A percentile compares a stretch with the other conserved stretches of the same genome.
These are phyloP conservation scores for Gamsiella multidivaricata DNA, from an alignment of 192 early-diverging fungal genomes.

Conservation along the genomic window DNA sequence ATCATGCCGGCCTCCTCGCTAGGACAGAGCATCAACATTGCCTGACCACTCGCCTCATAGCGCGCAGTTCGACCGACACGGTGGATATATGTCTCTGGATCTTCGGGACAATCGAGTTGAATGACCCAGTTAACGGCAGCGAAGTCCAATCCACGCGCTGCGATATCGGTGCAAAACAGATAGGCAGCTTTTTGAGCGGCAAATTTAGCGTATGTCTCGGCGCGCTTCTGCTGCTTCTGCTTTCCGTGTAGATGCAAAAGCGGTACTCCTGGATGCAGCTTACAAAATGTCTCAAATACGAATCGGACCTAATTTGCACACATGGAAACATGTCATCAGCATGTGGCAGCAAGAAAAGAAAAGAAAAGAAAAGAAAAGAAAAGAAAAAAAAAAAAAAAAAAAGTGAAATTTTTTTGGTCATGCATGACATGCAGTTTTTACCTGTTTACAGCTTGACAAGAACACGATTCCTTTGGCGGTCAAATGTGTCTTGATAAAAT, in stretches of 20 bases:
- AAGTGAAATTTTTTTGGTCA: too few relatives aligned
- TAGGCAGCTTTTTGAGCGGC: conserved; percentile 78
- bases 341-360: conserved; percentile 29
- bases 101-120: conserved; percentile 97
- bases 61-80: conserved; percentile 98
- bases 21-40: conserved; percentile 88
- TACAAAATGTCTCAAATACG: conserved; percentile 95
- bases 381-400: background rate
- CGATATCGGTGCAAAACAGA: conserved; percentile 95
- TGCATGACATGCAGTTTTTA: too few relatives aligned
- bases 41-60: conserved; percentile 88
- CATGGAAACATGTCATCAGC: too few relatives aligned
- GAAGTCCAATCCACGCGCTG: conserved; percentile 96
- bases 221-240: conserved; percentile 94
- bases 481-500: conserved; percentile 94
- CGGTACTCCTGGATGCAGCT: conserved; percentile 92
- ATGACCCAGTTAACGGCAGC: conserved; percentile 99
- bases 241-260: conserved; percentile 95
- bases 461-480: conserved; percentile 93
- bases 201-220: conserved; percentile 95
- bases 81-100: conserved; percentile 97
- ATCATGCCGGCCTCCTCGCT: conserved; percentile 90
- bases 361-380: conserved; percentile 2
- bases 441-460: conserved; percentile 96
- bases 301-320: conserved; percentile 78